Evolutionary conservation across 495 filamentous ascomycete genomes (phyloP).

Genomic region (Aeminium ludgeri): DNA sequence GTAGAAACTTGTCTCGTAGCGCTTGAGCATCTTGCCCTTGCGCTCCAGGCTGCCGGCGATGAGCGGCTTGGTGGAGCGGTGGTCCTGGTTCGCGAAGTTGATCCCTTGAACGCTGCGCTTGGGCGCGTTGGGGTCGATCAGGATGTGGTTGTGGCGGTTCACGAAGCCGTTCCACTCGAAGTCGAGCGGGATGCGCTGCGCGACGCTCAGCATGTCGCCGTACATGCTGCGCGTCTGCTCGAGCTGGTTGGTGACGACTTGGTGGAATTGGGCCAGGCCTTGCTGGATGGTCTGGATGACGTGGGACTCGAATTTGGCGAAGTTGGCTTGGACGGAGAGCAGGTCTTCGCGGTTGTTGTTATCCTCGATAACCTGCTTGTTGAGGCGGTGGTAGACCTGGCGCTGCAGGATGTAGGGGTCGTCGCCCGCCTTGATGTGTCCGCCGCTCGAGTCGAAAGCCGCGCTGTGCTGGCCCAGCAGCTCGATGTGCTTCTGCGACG

Average conservation of each 20-base stretch:
- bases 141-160: conserved; percentile 43
- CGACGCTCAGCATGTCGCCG: conserved; percentile 59
- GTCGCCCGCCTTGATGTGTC: conserved; percentile 45
- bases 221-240: conserved; percentile 67
- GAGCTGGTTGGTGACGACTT: conserved; percentile 58
- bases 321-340: conserved; percentile 72
- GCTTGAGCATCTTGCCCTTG: conserved; percentile 48
- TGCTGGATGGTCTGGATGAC: conserved; percentile 68
- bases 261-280: conserved; percentile 62
- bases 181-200: conserved; percentile 67
- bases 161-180: conserved; percentile 86
- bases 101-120: conserved; percentile 55
- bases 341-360: conserved; percentile 88
- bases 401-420: conserved; percentile 83
- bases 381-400: conserved; percentile 62
- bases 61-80: conserved; percentile 59
- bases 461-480: conserved; percentile 72
- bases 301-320: conserved; percentile 75
- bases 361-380: conserved; percentile 84
- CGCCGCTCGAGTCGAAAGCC: conserved; percentile 50
- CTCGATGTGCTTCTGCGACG: conserved; percentile 91
- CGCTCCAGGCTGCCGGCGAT: conserved; percentile 79
- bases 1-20: conserved; percentile 69
- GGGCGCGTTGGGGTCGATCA: conserved; percentile 65
- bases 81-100: conserved; percentile 74